Percentiles rank a stretch among this genome's conserved stretches.
Evolutionary conservation across 768 basidiomycete genomes (phyloP).

Genomic region (Suillus tomentosus): DNA sequence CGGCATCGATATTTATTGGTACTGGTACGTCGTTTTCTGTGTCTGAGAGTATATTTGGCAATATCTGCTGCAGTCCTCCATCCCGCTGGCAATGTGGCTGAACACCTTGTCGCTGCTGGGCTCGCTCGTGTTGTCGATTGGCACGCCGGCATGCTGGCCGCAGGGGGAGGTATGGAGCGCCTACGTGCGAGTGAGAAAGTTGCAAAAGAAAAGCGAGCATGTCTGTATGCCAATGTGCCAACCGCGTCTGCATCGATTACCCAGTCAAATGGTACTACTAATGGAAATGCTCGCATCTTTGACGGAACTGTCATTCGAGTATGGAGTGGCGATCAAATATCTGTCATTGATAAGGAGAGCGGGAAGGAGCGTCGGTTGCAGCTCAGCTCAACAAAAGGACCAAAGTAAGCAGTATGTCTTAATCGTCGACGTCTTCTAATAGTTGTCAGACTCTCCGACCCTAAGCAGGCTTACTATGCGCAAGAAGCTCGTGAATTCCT

Average conservation of each 20-base stretch:
- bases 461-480: slow-evolving; percentile 84
- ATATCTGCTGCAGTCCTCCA: slow-evolving; percentile 61
- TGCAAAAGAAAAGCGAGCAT: slow-evolving; percentile 75
- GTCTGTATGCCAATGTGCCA: slow-evolving; percentile 65
- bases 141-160: slow-evolving; percentile 95
- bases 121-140: slow-evolving; percentile 93
- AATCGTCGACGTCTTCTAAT: slow-evolving; percentile 10
- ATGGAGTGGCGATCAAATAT: slow-evolving; percentile 92
- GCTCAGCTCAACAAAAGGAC: slow-evolving; percentile 85
- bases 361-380: slow-evolving; percentile 82
- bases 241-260: slow-evolving; percentile 36
- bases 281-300: slow-evolving; percentile 55
- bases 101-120: slow-evolving; percentile 81
- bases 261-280: slow-evolving; percentile 49
- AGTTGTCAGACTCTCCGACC: slow-evolving; percentile 68
- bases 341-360: slow-evolving; percentile 71
- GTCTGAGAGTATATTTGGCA: not conserved
- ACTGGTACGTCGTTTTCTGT: slow-evolving; percentile 49
- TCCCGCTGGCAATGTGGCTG: slow-evolving; percentile 93
- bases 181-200: slow-evolving; percentile 80
- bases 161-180: slow-evolving; percentile 82
- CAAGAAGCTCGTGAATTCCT: slow-evolving; percentile 93
- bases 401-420: slow-evolving; percentile 55
- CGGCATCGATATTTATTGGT: slow-evolving; percentile 89
- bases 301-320: slow-evolving; percentile 84